A percentile compares a stretch with the other conserved stretches of the same genome.
These are phyloP conservation scores for Domatiomyces globalis DNA, from an alignment of 2,329 filamentous ascomycete genomes.

Conservation along the genomic window DNA sequence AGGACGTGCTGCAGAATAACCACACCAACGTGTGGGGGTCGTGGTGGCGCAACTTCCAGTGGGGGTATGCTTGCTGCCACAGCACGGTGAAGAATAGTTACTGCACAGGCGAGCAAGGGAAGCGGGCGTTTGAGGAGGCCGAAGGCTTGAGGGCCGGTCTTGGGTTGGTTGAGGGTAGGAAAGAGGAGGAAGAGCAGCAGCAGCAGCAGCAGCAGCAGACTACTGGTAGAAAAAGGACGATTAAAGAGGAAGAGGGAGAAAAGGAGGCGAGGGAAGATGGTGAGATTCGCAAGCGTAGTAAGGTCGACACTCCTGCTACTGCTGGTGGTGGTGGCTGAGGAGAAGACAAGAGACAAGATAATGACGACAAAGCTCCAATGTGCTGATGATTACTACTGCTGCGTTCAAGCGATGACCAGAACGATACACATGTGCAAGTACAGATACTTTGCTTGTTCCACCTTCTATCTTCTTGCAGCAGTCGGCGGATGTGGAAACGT, in stretches of 20 bases:
- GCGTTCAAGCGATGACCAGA: not conserved
- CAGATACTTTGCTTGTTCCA: not conserved
- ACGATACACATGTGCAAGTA: not conserved
- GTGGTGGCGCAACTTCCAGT: conserved; percentile 92
- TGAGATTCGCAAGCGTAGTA: conserved; percentile 3
- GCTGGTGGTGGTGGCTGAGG: too few species aligned
- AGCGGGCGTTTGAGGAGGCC: conserved; percentile 62
- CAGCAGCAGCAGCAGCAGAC: conserved; percentile 9
- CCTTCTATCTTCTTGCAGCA: not conserved
- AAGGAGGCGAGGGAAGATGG: conserved; percentile 13
- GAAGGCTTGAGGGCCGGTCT: conserved; percentile 43
- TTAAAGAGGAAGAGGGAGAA: conserved; percentile 20
- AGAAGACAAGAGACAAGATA: not conserved
- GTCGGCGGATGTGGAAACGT: too few species aligned
- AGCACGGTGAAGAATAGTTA: conserved; percentile 93
- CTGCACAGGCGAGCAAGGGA: conserved; percentile 85
- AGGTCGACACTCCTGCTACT: not conserved
- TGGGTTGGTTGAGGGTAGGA: conserved; percentile 18
- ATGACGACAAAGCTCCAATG: not conserved
- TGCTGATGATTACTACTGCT: not conserved
- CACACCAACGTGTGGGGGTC: conserved; percentile 89
- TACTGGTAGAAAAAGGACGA: not conserved
- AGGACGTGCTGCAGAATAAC: conserved; percentile 80
- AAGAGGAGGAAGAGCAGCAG: conserved; percentile 11
- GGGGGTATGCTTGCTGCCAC: conserved; percentile 94